Percentiles rank a stretch among this genome's conserved stretches.
These are phyloP conservation scores for Pythium dissotocum DNA, from an alignment of 352 stramenopile genomes.

Conservation along the genomic window DNA sequence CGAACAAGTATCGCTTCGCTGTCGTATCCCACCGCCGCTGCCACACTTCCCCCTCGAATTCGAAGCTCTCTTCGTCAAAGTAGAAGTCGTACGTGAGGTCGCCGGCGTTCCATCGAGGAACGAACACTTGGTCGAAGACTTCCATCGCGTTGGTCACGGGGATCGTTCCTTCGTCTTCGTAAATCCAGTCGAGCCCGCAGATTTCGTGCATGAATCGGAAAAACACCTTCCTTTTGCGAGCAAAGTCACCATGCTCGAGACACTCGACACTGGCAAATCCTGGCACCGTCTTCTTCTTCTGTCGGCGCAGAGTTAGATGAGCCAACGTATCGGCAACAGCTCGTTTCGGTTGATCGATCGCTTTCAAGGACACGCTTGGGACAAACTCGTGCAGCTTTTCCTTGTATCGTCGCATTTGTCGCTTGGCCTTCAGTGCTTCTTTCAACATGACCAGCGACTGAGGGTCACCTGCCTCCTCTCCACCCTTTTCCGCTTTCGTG, in stretches of 20 bases:
- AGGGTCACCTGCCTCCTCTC: not conserved
- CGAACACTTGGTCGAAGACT: slow-evolving; percentile 43
- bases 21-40: slow-evolving; percentile 35
- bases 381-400: slow-evolving; percentile 41
- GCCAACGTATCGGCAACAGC: slow-evolving; percentile 1
- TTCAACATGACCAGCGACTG: slow-evolving; percentile 33
- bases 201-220: slow-evolving; percentile 54
- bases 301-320: slow-evolving; percentile 9
- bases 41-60: slow-evolving; percentile 40
- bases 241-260: slow-evolving; percentile 38
- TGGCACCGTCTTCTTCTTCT: slow-evolving; percentile 33
- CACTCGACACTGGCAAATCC: slow-evolving; percentile 38
- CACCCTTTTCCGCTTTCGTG: slow-evolving; percentile 17
- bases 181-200: slow-evolving; percentile 46
- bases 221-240: slow-evolving; percentile 42
- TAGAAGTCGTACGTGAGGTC: slow-evolving; percentile 58
- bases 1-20: slow-evolving; percentile 38
- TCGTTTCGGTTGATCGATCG: slow-evolving; percentile 1
- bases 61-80: slow-evolving; percentile 52
- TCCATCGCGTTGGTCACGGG: slow-evolving; percentile 42
- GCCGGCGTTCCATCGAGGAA: slow-evolving; percentile 49
- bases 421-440: slow-evolving; percentile 41
- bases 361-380: slow-evolving; percentile 9
- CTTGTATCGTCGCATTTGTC: slow-evolving; percentile 44
- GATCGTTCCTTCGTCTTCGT: slow-evolving; percentile 45